Conservation (phyloP, 2,329 filamentous ascomycete genomes). For the Chaetomium sp. region DNA sequence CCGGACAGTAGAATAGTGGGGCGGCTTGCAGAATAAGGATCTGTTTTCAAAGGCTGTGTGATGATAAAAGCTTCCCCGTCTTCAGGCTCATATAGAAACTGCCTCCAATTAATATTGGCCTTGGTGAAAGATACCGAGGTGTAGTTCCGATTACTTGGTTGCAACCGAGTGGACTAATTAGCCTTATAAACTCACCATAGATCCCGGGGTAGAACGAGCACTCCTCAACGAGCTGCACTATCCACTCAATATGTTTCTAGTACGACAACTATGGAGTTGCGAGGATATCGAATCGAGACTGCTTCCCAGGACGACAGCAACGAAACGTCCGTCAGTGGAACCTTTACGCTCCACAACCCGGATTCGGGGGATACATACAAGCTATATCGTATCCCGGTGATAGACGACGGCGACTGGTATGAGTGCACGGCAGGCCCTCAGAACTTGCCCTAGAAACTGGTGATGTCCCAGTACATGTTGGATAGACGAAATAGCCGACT, state of each 20-base stretch:
- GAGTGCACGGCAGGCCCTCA: not conserved
- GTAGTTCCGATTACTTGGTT: no score
- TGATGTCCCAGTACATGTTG: constrained; percentile 5
- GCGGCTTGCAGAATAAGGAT: not conserved
- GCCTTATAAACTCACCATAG: no score
- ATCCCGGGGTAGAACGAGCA: no score
- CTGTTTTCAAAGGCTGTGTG: not conserved
- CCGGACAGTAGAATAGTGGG: not conserved
- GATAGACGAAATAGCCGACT: not conserved
- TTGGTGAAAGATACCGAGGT: not conserved
- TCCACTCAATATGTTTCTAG: not conserved
- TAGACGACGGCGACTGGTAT: constrained; percentile 7
- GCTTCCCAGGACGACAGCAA: not conserved
- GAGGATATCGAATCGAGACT: not conserved
- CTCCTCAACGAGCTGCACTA: constrained; percentile 15
- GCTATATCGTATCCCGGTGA: not conserved
- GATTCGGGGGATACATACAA: not conserved
- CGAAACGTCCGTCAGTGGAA: not conserved
- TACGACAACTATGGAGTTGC: not conserved
- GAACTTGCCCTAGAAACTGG: not conserved
- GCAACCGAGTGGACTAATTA: no score
- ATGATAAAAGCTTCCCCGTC: not conserved
- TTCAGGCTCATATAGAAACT: constrained; percentile 1
- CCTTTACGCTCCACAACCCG: not conserved
- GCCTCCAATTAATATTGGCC: not conserved